Base-by-base conservation (phyloP, 768 basidiomycete species). In the Amanita fuliginea region DNA sequence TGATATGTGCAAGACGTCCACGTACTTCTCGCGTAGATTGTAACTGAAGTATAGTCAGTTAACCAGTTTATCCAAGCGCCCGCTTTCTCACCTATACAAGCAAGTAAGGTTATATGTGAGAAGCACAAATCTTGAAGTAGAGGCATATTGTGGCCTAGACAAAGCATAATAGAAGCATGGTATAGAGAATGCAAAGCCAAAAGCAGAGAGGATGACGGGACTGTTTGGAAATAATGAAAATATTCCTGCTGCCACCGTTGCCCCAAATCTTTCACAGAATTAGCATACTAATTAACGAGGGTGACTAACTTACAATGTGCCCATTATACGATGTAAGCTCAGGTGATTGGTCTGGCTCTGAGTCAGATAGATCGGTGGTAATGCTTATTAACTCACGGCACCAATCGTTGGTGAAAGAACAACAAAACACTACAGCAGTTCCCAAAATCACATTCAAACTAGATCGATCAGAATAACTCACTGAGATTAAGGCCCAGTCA, bases 401-500 rank as follows among this genome's bases (percentile, higher is more conserved):
- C 92, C 91, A 36, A 93, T 86, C 1, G 88, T 90, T 0, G 88
- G 89, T 6, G 86, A 87, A 57, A 91, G 83, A n/a, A 93, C 87
- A n/a, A 86, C 80, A 56, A 92, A 88, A 64, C 83, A 89, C 85
- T 86, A 48, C n/a, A 1, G 28, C 32, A 19, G 21, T 24, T 36
- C 24, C 49, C 24, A 24, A 39, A 16, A 54, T 41, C 18, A 13
- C 9, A 6, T 14, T 22, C 18, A 22, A 21, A 45, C 9, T 30
- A 7, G 16, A 2, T 28, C 36, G 34, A 32, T 49, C 45, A 48
- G 28, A 22, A 7, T 33, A 24, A 68, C 77, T 59, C 53, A 88
- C 91, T 40, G 93, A 93, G 47, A 98, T 88, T 59, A 99, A 67
- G 1, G 92, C 92, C 95, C 95, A 99, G 66, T 97, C 92, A 32